Evolutionary conservation across 2,329 filamentous ascomycete species (phyloP), one percentile per base, ranked within the genome.

Genomic region (Hortaea werneckii): DNA sequence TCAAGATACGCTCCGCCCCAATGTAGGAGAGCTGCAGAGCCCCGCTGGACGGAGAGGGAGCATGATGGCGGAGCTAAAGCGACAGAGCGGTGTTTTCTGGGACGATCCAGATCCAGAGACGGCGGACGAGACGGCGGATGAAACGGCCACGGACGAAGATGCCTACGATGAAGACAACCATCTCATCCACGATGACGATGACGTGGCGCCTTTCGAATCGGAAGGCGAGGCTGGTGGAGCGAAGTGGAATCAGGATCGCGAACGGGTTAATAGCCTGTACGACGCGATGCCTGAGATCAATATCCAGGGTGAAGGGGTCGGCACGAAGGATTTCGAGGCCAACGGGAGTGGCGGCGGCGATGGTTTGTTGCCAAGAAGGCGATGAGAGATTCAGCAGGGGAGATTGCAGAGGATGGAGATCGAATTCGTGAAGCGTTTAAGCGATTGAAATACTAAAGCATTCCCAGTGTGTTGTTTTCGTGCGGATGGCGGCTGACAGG

Each of bases 81-180:
- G 70, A 42, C 71, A 73, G 53, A 70, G 65, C 43, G 58, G 65
- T 11, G 71, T 73, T 0, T 72, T 75, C 51, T 67, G 67, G 42
- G 69, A 72, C 49, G 70, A 73, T 48, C 54, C 54, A 4, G 65
- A 63, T 5, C 40, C 42, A 13, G 61, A 62, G 40, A 28, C 27
- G 43, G 51, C 46, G 8, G 59, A 55, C 27, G 45, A 51, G 10
- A 44, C 34, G 20, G 44, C 42, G 28, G 47, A 41, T 34, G 52
- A 53, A 39, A 46, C 38, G 37, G 42, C 41, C 7, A 41, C 39
- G 13, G 26, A 20, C 6, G 39, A 41, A 8, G 39, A 41, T 8
- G 39, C 7, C 6, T 8, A 41, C 8, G 27, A 28, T 7, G 39
- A 41, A 8, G 39, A 20, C 9, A 34, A 34, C 30, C 30, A 34